phyloP scores from a whole-genome alignment of 164 flowering plant species.

The Liriodendron chinense region DNA sequence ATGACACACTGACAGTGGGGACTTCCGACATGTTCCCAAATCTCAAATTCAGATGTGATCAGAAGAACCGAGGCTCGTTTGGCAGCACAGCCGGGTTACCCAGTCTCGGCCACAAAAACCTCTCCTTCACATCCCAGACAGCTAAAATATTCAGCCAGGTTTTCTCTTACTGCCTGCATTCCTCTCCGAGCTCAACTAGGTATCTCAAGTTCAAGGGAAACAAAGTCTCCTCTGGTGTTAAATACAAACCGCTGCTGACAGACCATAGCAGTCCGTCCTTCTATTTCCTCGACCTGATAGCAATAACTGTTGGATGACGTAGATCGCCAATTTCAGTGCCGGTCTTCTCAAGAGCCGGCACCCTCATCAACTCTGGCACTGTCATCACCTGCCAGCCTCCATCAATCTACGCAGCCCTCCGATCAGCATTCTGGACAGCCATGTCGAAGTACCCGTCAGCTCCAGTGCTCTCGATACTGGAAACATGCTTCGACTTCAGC shows the following conservation, averaged over 20 bases:
- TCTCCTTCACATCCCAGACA: conserved; percentile 47
- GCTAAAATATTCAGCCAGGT: conserved; percentile 29
- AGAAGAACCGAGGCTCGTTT: conserved; percentile 48
- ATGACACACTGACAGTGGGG: conserved; percentile 34
- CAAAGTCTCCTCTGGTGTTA: neutral
- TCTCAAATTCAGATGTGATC: conserved; percentile 56
- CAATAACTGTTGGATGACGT: conserved; percentile 28
- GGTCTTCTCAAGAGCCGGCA: conserved; percentile 23
- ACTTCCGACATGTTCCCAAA: conserved; percentile 19
- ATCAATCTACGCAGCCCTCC: conserved; percentile 37
- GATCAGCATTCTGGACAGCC: conserved; percentile 27
- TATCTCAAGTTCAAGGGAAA: conserved; percentile 35
- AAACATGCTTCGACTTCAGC: conserved; percentile 63
- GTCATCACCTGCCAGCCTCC: conserved; percentile 53
- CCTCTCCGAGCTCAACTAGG: conserved; percentile 34
- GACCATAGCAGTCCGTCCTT: conserved; percentile 17
- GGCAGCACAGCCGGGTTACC: conserved; percentile 43
- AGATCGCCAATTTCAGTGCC: conserved; percentile 15
- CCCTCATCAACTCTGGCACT: conserved; percentile 57
- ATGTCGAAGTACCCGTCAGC: conserved; percentile 49
- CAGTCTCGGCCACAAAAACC: conserved; percentile 44
- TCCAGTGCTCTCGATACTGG: conserved; percentile 38
- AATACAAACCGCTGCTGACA: conserved; percentile 21
- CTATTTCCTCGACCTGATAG: conserved; percentile 30
- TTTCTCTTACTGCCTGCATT: conserved; percentile 59